Percentiles rank a stretch among this genome's conserved stretches.
phyloP scores from a whole-genome alignment of 2,329 filamentous ascomycete species.

The Epichloe amarillans region DNA sequence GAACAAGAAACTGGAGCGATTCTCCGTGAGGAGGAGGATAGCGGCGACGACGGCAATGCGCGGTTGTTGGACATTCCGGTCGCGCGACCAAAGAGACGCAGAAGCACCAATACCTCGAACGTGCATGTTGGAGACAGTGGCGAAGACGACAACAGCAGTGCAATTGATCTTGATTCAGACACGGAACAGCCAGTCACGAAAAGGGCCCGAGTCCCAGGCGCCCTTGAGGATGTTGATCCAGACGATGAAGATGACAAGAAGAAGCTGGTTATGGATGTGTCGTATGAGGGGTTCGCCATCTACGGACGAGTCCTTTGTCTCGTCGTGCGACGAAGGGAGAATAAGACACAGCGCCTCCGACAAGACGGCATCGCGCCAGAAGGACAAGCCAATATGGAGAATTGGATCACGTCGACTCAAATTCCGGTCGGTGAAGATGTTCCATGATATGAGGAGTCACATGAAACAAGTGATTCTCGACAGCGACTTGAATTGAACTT shows the following conservation, averaged over 20 bases:
- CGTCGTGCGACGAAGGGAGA: constrained; percentile 66
- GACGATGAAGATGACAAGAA: constrained; percentile 61
- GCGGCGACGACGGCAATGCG: constrained; percentile 18
- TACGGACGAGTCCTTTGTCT: constrained; percentile 87
- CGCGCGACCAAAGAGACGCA: constrained; percentile 18
- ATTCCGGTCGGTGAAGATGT: constrained; percentile 31
- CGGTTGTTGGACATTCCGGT: constrained; percentile 23
- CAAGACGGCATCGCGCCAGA: constrained; percentile 21
- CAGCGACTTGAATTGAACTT: too few relatives aligned
- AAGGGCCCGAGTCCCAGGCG: constrained; percentile 24
- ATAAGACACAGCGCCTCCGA: constrained; percentile 24
- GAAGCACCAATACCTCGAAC: constrained; percentile 14
- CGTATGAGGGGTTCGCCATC: constrained; percentile 91
- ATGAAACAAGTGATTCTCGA: too few relatives aligned
- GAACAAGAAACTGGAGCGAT: constrained; percentile 9
- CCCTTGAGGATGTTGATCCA: constrained; percentile 15
- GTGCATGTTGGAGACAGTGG: constrained; percentile 13
- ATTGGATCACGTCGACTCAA: constrained; percentile 75
- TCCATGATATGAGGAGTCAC: constrained; percentile 10
- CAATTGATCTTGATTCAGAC: constrained; percentile 26
- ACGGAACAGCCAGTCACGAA: constrained; percentile 31
- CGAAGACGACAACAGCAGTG: constrained; percentile 21
- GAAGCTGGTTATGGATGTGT: constrained; percentile 73
- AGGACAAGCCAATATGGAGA: constrained; percentile 65
- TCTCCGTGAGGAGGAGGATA: constrained; percentile 42